Evolutionary conservation across 176 grass and related monocot genomes (phyloP).

Genomic region (Carex myosuroides): DNA sequence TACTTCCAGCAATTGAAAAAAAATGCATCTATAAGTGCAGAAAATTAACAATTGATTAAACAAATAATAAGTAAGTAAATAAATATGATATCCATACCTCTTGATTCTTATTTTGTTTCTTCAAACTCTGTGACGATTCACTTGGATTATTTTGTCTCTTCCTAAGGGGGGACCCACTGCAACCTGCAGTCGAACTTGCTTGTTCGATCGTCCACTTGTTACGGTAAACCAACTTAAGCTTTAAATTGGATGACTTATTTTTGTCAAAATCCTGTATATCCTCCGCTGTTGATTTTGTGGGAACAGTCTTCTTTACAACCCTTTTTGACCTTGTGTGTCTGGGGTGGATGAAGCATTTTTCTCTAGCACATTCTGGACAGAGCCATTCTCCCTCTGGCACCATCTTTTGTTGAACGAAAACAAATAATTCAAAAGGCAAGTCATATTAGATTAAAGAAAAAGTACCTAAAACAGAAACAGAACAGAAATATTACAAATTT

Average conservation of each 20-base stretch:
- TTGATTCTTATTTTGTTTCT: conserved; percentile 47
- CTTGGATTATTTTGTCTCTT: conserved; percentile 38
- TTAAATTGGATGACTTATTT: conserved; percentile 25
- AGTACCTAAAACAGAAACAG: neutral
- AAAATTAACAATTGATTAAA: neutral
- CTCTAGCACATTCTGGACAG: neutral
- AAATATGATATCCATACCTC: conserved; percentile 30
- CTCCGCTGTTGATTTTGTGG: neutral
- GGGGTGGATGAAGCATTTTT: neutral
- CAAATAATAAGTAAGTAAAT: neutral
- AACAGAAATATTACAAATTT: neutral
- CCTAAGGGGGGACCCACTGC: conserved; percentile 42
- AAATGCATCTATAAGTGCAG: neutral
- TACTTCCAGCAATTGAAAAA: neutral
- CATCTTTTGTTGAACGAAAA: conserved; percentile 34
- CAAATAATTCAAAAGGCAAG: neutral
- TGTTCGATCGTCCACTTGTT: conserved; percentile 28
- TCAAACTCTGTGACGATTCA: conserved; percentile 35
- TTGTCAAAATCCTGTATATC: neutral
- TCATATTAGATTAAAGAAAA: conserved; percentile 19
- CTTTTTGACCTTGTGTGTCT: conserved; percentile 47
- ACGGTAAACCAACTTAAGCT: conserved; percentile 29
- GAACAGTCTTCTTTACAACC: conserved; percentile 24
- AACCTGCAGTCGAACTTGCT: conserved; percentile 37
- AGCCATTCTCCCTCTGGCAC: conserved; percentile 18